Conservation (phyloP, 768 basidiomycete genomes). For the Nidularia pulvinata region DNA sequence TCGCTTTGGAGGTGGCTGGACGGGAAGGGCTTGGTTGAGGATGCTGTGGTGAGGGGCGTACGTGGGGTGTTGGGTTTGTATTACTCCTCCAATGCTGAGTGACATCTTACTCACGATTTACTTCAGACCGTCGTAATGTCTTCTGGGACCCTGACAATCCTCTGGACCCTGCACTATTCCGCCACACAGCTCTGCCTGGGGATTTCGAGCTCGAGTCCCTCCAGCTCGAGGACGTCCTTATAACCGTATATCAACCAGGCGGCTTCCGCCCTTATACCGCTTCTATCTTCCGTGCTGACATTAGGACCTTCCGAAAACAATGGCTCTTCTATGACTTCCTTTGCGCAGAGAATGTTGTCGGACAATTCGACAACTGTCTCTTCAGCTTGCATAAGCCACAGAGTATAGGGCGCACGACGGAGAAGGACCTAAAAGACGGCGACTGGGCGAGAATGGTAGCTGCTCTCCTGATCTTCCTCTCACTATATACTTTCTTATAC, state of each 20-base stretch:
- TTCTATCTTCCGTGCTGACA: constrained; percentile 92
- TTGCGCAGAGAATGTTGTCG: constrained; percentile 93
- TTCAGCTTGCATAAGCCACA: constrained; percentile 97
- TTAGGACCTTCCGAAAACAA: constrained; percentile 82
- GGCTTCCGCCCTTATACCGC: constrained; percentile 91
- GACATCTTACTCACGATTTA: constrained; percentile 1
- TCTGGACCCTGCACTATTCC: constrained; percentile 77
- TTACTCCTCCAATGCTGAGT: background rate
- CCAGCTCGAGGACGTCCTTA: constrained; percentile 88
- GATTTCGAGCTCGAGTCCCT: constrained; percentile 93
- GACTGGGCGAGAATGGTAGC: constrained; percentile 87
- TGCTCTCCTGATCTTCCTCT: background rate
- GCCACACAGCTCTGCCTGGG: constrained; percentile 71
- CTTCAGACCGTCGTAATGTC: constrained; percentile 82
- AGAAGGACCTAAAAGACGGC: constrained; percentile 81
- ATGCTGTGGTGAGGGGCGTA: constrained; percentile 92
- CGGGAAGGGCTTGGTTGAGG: constrained; percentile 90
- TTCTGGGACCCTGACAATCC: constrained; percentile 85
- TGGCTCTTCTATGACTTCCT: constrained; percentile 97
- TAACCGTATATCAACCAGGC: constrained; percentile 94
- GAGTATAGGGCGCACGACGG: constrained; percentile 89
- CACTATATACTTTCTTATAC: constrained; percentile 4
- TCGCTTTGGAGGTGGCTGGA: constrained; percentile 93
- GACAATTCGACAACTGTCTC: constrained; percentile 96
- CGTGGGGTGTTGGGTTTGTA: constrained; percentile 85